These are phyloP conservation scores for Flaveria linearis DNA, from an alignment of 129 eudicot species.

Conservation along the genomic window DNA sequence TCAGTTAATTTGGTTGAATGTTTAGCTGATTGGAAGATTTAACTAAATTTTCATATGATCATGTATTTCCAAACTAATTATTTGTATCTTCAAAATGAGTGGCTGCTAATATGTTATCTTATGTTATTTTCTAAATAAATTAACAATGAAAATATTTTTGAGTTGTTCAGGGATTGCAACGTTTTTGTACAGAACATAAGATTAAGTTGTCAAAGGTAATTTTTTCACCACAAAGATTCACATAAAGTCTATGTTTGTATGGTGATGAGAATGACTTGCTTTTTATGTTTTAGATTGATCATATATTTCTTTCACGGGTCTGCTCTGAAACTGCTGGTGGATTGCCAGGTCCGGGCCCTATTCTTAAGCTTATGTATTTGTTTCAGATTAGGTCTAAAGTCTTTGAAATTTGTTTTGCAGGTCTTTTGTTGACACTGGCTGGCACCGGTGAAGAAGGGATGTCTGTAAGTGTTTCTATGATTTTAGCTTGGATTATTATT, in stretches of 20 bases:
- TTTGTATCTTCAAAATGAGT: background rate
- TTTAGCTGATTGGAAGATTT: constrained; percentile 4
- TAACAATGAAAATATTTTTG: constrained; percentile 12
- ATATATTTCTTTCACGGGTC: constrained; percentile 94
- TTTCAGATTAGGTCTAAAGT: background rate
- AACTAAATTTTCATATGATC: background rate
- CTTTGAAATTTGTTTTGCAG: constrained; percentile 38
- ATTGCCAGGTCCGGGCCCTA: constrained; percentile 61
- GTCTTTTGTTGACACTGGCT: constrained; percentile 85
- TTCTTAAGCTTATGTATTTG: background rate
- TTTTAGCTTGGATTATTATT: background rate
- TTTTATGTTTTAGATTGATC: constrained; percentile 67
- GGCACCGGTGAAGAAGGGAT: constrained; percentile 91
- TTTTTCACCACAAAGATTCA: background rate
- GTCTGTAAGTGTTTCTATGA: constrained; percentile 57
- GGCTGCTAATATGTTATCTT: background rate
- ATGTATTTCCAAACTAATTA: background rate
- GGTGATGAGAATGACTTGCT: background rate
- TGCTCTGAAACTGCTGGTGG: constrained; percentile 99
- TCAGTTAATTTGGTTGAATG: background rate
- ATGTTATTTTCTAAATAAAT: background rate
- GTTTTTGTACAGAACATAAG: constrained; percentile 89
- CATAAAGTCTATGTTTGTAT: background rate
- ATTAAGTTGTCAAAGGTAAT: constrained; percentile 88
- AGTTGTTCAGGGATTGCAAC: constrained; percentile 78